phyloP scores from a whole-genome alignment of 768 basidiomycete species.

The Sarcodon aspratus region DNA sequence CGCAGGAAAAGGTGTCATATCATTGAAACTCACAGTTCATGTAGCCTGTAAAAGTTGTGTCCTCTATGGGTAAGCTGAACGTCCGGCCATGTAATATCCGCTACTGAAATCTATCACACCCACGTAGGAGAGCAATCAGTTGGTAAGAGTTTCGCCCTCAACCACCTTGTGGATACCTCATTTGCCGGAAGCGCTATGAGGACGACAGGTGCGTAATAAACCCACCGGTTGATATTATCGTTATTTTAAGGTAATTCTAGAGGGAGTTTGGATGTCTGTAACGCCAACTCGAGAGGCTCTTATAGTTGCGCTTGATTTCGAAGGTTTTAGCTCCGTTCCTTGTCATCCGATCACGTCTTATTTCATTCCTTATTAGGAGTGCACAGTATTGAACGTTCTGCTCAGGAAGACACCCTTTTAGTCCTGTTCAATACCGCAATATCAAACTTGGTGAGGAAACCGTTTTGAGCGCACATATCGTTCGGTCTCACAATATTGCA shows the following conservation, averaged over 20 bases:
- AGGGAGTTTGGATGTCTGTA: conserved; percentile 60
- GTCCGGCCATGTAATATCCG: neutral
- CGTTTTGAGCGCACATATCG: neutral
- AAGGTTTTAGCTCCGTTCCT: conserved; percentile 27
- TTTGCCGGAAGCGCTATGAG: conserved; percentile 58
- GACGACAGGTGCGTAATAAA: conserved; percentile 22
- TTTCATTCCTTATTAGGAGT: conserved; percentile 26
- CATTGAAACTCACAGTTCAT: neutral
- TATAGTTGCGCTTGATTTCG: conserved; percentile 53
- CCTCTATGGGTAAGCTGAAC: conserved; percentile 40
- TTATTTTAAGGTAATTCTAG: conserved; percentile 6
- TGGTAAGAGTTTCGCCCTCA: conserved; percentile 47
- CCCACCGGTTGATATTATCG: too few species aligned
- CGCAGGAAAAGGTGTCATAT: neutral
- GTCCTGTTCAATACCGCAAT: conserved; percentile 57
- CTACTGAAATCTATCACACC: neutral
- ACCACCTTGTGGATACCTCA: conserved; percentile 52
- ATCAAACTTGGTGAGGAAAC: conserved; percentile 39
- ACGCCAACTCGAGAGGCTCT: conserved; percentile 44
- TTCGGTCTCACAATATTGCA: conserved; percentile 9
- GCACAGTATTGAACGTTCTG: conserved; percentile 50
- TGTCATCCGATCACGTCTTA: neutral
- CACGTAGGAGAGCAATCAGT: conserved; percentile 47
- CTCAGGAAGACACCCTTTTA: conserved; percentile 51
- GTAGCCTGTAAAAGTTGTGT: conserved; percentile 53